Evolutionary conservation across 148 eudicot genomes (phyloP), one percentile per base, ranked within the genome.

Genomic region (Chenopodium formosanum): DNA sequence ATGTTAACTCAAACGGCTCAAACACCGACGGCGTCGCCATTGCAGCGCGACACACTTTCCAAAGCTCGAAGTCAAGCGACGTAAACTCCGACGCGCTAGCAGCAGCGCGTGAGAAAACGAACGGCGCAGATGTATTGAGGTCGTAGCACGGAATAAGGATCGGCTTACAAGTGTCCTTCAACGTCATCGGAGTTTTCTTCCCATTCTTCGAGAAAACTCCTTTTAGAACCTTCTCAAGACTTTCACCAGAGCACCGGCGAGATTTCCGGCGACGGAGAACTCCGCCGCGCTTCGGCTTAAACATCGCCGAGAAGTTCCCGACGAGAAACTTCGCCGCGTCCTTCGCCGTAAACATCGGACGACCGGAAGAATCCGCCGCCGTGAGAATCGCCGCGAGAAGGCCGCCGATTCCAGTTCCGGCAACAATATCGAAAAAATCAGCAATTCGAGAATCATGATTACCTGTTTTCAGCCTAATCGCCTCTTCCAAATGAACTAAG

Each of bases 21-120:
- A 90, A 88, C 82, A 88, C 74, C 4, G 90, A 73, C 79, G 96
- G 96, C 12, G 87, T 85, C 4, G 94, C 89, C 46, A 89, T 79
- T 63, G 97, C 89, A 74, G 97, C 94, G 2, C 94, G 88, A 50
- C 91, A 87, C 10, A 91, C 94, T 32, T 87, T 86, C 97, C 94
- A 89, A 1, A 92, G 90, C 84, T 92, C 97, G 77, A 91, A 92
- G 62, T 92, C 89, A 25, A 82, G 84, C 71, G 87, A 87, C 2
- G 75, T 22, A 64, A 92, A 92, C 62, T 77, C 90, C 11, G 83
- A 77, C 10, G 97, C 94, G 81, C 92, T 71, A 0, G 94, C 97
- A 74, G 91, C 97, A 50, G 97, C 97, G 60, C 91, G 88, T 25
- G 97, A 92, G 87, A 92, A 92, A 9, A 92, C 97, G 75, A 92